Base-by-base conservation (phyloP, 352 stramenopile species). In the Phytophthora sojae region DNA sequence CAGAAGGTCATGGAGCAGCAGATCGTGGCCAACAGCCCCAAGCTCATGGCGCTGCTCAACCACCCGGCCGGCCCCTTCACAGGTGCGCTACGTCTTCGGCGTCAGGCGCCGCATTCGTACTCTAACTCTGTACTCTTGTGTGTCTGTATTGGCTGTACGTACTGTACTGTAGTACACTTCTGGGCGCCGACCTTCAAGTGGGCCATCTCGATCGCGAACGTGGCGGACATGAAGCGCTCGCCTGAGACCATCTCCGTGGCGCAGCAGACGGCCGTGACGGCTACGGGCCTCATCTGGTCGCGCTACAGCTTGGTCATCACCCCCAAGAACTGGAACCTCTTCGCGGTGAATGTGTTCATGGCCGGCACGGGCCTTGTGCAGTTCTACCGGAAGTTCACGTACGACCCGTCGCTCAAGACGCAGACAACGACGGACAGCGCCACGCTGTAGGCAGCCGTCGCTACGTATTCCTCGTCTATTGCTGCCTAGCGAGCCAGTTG, bases 261-360 rank as follows among this genome's bases (percentile, higher is more conserved):
- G 30, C 90, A 97, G 77, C 90, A 97, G 76, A 67, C 67, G 7
- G 73, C 90, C 19, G 86, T 97, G 59, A 86, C 86, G 39, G 66
- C 69, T 42, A 97, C 91, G 11, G 91, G 90, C n/a, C 67, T 97
- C 60, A 97, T 97, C 74, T 97, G 90, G 90, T 94, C 85, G n/a
- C 84, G 90, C 53, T 97, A 97, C 82, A 92, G 79, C 61, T 71
- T 96, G 56, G 83, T 96, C 39, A 94, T 97, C 75, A 96, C 83
- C 44, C 90, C 90, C 53, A 91, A 94, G 70, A 97, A 97, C 86
- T 97, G 90, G 82, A 97, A 95, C 76, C 77, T 97, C 26, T 95
- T 97, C 73, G 74, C 82, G 6, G 90, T 97, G 54, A 97, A 97
- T 67, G 75, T 94, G 32, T 93, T 95, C 73, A 96, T 97, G 85